These are phyloP conservation scores for Scheffersomyces amazonensis DNA, from an alignment of 805 yeast genomes.

Conservation along the genomic window DNA sequence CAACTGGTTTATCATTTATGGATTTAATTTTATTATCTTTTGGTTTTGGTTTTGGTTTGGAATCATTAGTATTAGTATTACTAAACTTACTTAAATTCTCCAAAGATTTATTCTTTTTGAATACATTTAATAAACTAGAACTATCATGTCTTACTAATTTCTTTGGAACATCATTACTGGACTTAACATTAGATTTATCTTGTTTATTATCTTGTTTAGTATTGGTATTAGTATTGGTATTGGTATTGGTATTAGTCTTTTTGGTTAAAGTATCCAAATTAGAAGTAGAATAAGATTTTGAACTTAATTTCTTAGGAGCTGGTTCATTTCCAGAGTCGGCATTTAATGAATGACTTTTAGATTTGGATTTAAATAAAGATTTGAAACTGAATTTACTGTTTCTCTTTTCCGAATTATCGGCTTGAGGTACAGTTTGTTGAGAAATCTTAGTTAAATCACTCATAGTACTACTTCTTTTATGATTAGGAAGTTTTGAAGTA, in stretches of 20 bases:
- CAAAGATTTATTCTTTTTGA: constrained; percentile 18
- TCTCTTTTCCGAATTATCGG: constrained; percentile 22
- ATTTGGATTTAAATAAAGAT: constrained; percentile 35
- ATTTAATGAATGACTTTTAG: constrained; percentile 25
- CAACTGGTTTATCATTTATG: constrained; percentile 1
- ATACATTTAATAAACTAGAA: constrained; percentile 10
- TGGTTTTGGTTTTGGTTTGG: not conserved
- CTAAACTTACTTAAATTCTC: constrained; percentile 13
- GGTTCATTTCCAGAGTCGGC: not conserved
- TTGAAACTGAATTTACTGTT: constrained; percentile 31
- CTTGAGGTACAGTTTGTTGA: constrained; percentile 5
- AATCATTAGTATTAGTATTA: not conserved
- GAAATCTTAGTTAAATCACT: constrained; percentile 13
- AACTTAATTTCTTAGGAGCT: constrained; percentile 10
- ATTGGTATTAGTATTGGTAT: not conserved
- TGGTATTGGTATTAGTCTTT: not conserved
- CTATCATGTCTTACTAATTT: not conserved
- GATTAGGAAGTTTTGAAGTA: constrained; percentile 2
- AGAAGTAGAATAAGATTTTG: constrained; percentile 31
- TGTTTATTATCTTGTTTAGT: not conserved
- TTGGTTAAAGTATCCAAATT: constrained; percentile 15
- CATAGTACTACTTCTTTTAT: constrained; percentile 17
- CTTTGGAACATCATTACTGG: too few species aligned
- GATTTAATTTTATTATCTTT: not conserved
- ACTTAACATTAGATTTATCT: too few species aligned